Conservation (phyloP, 2,329 filamentous ascomycete genomes). For the Zelopaecilomyces penicillatus region DNA sequence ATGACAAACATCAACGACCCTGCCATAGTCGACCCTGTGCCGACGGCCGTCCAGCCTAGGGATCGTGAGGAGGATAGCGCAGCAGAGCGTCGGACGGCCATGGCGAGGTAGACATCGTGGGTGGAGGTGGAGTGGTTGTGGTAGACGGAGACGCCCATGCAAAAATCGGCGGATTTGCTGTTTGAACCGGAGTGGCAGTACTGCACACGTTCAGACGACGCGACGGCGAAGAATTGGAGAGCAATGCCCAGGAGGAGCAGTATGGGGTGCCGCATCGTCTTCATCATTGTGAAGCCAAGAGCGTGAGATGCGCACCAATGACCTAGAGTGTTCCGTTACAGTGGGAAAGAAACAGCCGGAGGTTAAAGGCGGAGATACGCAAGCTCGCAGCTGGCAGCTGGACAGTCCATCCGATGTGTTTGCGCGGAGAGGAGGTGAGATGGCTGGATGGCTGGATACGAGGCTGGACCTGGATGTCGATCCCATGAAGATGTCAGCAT, state of each 20-base stretch:
- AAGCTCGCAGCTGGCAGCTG: too few relatives aligned
- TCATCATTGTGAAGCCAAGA: too few relatives aligned
- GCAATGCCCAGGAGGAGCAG: not conserved
- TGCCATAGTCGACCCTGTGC: constrained; percentile 11
- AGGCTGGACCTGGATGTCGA: too few relatives aligned
- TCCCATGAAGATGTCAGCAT: too few relatives aligned
- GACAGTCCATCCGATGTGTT: too few relatives aligned
- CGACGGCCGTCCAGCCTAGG: constrained; percentile 13
- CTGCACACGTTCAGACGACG: constrained; percentile 8
- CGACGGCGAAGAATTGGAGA: not conserved
- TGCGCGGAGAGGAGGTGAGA: too few relatives aligned
- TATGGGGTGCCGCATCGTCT: too few relatives aligned
- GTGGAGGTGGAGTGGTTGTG: constrained; percentile 11
- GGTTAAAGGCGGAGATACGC: too few relatives aligned
- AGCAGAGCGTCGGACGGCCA: constrained; percentile 5
- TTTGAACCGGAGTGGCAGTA: constrained; percentile 12
- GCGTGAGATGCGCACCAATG: too few relatives aligned
- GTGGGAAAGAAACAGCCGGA: too few relatives aligned
- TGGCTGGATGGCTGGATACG: too few relatives aligned
- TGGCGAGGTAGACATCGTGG: constrained; percentile 12
- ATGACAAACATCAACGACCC: constrained; percentile 15
- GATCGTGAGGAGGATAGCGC: not conserved
- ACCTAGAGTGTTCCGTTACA: too few relatives aligned
- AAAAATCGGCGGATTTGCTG: constrained; percentile 11
- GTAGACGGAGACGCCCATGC: constrained; percentile 12